Base-by-base conservation (phyloP, 2,329 filamentous ascomycete genomes). In the Rhynchosporium secalis region DNA sequence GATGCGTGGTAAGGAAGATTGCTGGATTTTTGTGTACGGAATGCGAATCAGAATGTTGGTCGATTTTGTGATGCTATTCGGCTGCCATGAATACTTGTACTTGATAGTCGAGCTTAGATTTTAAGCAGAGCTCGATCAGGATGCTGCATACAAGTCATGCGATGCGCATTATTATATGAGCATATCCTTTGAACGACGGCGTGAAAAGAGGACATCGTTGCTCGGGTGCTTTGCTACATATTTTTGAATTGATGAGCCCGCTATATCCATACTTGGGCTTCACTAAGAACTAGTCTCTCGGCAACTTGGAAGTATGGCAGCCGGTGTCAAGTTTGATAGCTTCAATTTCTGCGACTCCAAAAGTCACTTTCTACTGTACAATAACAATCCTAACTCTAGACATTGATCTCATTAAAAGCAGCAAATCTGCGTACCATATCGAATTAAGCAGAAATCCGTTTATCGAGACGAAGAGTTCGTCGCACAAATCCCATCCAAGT, bases 401-500 rank as follows among this genome's bases (percentile, higher is more conserved):
- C 15, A 33, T 31, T 10, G 15, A 43, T 33, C 40, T 13, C 29
- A 20, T 20, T 20, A 20, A 20, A 20, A 20, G 20, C 20, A 20
- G 20, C 20, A 20, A 20, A 20, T 20, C 20, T 20, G 20, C 20
- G 20, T 20, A 20, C 20, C 20, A 20, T 20, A 20, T 20, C 20
- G 20, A 20, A 20, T 20, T 20, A 20, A 20, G 20, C 20, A 20
- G 38, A 56, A 40, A 7, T 20, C 20, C 20, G 8, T 31, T 9
- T 33, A 15, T 56, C 13, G 31, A 7, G 29, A 56, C 26, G 29
- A 5, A n/a, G 9, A 29, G 8, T 12, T 20, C 54, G 54, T 56
- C 54, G 40, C 12, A 45, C 13, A 26, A 20, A 47, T 43, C 41
- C 12, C 45, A 58, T 62, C 49, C 48, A 62, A 63, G 54, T 54